Evolutionary conservation across 75 land plant genomes (phyloP).

Genomic region (Gnetum montanum): DNA sequence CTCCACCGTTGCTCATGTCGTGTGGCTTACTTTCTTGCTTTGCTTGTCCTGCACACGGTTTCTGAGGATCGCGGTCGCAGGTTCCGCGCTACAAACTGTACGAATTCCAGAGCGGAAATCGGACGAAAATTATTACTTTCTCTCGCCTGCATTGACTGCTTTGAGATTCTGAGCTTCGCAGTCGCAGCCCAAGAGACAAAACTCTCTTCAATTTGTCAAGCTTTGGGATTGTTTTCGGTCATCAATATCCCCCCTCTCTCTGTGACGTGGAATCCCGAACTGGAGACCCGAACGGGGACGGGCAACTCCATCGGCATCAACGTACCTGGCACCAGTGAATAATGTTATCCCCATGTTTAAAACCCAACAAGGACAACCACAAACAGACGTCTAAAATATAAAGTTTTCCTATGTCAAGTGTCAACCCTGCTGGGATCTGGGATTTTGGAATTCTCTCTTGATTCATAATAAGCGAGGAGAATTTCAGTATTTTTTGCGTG

Average conservation of each 20-base stretch:
- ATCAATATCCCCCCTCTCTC: not conserved
- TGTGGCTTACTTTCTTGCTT: no score
- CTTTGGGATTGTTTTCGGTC: not conserved
- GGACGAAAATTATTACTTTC: no score
- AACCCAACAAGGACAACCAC: no score
- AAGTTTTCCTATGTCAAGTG: no score
- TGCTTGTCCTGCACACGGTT: constrained; percentile 6
- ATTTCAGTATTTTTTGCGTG: no score
- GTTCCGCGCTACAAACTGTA: constrained; percentile 1
- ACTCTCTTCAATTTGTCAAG: not conserved
- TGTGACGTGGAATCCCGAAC: not conserved
- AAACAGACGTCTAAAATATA: no score
- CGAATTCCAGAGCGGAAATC: not conserved
- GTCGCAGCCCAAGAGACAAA: not conserved
- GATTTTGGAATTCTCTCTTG: no score
- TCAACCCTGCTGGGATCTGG: no score
- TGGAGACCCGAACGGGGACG: not conserved
- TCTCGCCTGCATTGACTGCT: constrained; percentile 5
- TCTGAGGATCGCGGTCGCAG: not conserved
- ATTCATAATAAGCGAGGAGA: no score
- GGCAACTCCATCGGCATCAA: not conserved
- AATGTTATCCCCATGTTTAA: no score
- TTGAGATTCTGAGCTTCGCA: not conserved
- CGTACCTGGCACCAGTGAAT: not conserved
- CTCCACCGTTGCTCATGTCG: no score